Percentiles rank a stretch among this genome's conserved stretches.
phyloP scores from a whole-genome alignment of 352 stramenopile species.

The Phytophthora agathidicida region DNA sequence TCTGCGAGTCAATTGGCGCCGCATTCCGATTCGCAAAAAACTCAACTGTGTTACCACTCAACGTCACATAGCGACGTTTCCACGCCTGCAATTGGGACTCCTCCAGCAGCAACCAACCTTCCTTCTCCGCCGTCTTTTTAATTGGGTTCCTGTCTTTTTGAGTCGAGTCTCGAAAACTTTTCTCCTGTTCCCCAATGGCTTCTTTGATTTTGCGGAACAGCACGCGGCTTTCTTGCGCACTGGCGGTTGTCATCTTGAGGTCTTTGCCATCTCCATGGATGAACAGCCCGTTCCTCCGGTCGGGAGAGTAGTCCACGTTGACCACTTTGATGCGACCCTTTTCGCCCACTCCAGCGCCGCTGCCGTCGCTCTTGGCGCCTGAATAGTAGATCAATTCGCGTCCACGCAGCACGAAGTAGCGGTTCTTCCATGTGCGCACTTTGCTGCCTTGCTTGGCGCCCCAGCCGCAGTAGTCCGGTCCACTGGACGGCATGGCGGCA shows the following conservation, averaged over 20 bases:
- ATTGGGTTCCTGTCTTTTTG: neutral
- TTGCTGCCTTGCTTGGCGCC: constrained; percentile 78
- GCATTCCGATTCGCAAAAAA: constrained; percentile 49
- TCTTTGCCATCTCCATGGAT: constrained; percentile 59
- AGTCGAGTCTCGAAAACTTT: constrained; percentile 22
- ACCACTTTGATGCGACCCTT: constrained; percentile 65
- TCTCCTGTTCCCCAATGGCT: constrained; percentile 40
- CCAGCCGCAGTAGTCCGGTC: constrained; percentile 58
- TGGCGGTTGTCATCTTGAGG: constrained; percentile 71
- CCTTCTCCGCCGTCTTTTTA: constrained; percentile 12
- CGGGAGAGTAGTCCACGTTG: constrained; percentile 55
- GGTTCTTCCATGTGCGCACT: constrained; percentile 72
- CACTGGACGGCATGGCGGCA: constrained; percentile 14
- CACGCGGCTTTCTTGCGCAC: constrained; percentile 53
- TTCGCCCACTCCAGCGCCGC: constrained; percentile 46
- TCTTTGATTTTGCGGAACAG: constrained; percentile 57
- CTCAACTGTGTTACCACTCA: constrained; percentile 54
- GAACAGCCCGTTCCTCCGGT: constrained; percentile 60
- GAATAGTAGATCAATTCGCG: constrained; percentile 67
- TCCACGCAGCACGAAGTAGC: constrained; percentile 72
- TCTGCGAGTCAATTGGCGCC: constrained; percentile 34
- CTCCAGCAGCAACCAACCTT: constrained; percentile 61
- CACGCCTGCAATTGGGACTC: constrained; percentile 33
- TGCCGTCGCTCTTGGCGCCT: constrained; percentile 39
- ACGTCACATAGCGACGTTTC: constrained; percentile 63